Evolutionary conservation across 441 rosid genomes (phyloP).

Genomic region (Euphorbia celastroides): DNA sequence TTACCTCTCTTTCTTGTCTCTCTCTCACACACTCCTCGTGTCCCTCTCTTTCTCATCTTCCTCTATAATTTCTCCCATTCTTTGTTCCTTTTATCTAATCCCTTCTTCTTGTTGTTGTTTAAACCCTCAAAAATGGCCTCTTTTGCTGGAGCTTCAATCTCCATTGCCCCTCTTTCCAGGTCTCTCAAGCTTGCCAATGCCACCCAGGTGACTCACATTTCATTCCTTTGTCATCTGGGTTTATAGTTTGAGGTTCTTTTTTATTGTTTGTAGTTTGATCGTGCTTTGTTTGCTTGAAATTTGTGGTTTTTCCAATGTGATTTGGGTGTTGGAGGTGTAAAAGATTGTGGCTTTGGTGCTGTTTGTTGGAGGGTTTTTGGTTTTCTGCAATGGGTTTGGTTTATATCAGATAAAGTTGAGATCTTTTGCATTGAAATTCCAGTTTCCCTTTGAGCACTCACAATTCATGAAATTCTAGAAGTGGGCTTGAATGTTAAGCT

Average conservation of each 20-base stretch:
- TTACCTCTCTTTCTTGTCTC: neutral
- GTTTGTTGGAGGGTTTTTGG: neutral
- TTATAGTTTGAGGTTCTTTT: too few species aligned
- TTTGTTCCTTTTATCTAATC: neutral
- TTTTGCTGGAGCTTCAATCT: constrained; percentile 28
- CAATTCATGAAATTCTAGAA: too few species aligned
- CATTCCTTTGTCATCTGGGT: too few species aligned
- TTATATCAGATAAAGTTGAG: neutral
- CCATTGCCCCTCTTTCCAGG: constrained; percentile 19
- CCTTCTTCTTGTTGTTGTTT: neutral
- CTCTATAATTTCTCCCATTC: neutral
- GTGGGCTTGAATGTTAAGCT: neutral
- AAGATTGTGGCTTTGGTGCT: neutral
- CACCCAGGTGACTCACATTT: too few species aligned
- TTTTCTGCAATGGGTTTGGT: neutral
- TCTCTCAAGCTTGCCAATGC: neutral
- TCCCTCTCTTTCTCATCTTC: too few species aligned
- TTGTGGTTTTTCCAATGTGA: neutral
- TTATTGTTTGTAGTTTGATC: neutral
- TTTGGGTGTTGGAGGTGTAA: neutral
- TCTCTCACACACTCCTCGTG: neutral
- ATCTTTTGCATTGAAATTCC: neutral
- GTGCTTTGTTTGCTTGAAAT: neutral
- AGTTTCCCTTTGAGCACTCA: too few species aligned
- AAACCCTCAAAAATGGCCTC: constrained; percentile 39